Conservation (phyloP, 2,329 filamentous ascomycete species). For the Penicillium rolfsii region DNA sequence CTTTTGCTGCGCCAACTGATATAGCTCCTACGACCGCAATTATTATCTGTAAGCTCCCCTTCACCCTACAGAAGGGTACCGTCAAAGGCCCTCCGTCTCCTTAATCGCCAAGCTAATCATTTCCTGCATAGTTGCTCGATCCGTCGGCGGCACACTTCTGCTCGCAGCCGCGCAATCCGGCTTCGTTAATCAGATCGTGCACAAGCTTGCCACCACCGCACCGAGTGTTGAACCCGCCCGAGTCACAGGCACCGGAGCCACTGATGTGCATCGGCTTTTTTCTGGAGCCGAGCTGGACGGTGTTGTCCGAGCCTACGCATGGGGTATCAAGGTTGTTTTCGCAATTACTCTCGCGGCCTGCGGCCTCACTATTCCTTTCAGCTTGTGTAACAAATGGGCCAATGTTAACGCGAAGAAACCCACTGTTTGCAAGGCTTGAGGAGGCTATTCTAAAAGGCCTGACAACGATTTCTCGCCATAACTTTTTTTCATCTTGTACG, state of each 20-base stretch:
- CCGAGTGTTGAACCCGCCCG: conserved; percentile 7
- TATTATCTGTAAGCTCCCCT: background rate
- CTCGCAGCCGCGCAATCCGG: conserved; percentile 15
- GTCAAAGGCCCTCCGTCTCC: conserved; percentile 12
- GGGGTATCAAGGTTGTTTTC: conserved; percentile 31
- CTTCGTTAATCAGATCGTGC: conserved; percentile 13
- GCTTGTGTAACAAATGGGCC: conserved; percentile 4
- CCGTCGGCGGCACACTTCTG: conserved; percentile 11
- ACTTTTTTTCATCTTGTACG: background rate
- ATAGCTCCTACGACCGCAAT: conserved; percentile 3
- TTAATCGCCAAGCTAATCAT: background rate
- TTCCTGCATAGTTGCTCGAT: conserved; percentile 11
- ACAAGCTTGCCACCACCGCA: conserved; percentile 10
- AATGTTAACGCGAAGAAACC: conserved; percentile 1
- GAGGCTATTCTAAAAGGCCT: background rate
- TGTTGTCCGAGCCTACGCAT: conserved; percentile 37
- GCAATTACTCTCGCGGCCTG: conserved; percentile 18
- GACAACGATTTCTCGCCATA: background rate
- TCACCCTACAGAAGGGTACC: conserved; percentile 12
- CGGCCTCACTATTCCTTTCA: conserved; percentile 6
- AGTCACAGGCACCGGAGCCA: conserved; percentile 28
- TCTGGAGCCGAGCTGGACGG: conserved; percentile 25
- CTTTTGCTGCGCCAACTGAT: background rate
- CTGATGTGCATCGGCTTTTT: conserved; percentile 32
- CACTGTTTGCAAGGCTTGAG: background rate